Evolutionary conservation across 2,329 filamentous ascomycete genomes (phyloP).

Genomic region (Penicillium sp.): DNA sequence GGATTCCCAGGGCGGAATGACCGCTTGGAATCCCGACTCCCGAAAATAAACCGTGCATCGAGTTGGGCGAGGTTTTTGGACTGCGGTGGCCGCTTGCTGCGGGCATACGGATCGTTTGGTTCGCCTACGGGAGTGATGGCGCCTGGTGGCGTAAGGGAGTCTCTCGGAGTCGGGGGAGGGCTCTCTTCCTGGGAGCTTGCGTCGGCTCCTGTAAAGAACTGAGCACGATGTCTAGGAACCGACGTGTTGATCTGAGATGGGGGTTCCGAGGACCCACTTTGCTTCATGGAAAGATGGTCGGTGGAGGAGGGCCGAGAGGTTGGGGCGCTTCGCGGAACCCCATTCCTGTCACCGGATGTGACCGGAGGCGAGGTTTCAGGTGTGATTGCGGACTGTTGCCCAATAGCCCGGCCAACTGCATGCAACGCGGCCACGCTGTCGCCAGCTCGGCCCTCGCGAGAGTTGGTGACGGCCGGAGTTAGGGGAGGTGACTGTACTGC

Average conservation of each 20-base stretch:
- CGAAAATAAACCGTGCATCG: constrained; percentile 83
- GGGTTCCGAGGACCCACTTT: constrained; percentile 48
- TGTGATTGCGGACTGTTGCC: constrained; percentile 48
- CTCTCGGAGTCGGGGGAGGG: constrained; percentile 62
- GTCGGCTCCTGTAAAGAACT: constrained; percentile 62
- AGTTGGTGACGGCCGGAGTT: constrained; percentile 77
- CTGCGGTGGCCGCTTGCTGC: constrained; percentile 73
- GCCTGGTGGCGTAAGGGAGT: constrained; percentile 61
- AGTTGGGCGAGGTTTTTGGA: constrained; percentile 66
- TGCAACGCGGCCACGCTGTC: constrained; percentile 36
- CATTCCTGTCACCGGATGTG: constrained; percentile 37
- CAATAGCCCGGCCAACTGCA: constrained; percentile 35
- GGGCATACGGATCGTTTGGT: constrained; percentile 82
- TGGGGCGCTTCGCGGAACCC: constrained; percentile 38
- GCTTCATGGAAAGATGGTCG: constrained; percentile 44
- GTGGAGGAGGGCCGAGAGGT: constrained; percentile 45
- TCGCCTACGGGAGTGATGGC: constrained; percentile 80
- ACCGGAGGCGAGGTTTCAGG: constrained; percentile 58
- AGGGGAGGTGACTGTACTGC: constrained; percentile 85
- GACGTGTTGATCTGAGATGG: constrained; percentile 44
- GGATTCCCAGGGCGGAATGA: constrained; percentile 42
- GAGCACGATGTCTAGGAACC: constrained; percentile 52
- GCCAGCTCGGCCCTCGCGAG: constrained; percentile 52
- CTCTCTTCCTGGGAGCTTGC: constrained; percentile 60
- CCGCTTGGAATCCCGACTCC: constrained; percentile 69